A percentile compares a stretch with the other conserved stretches of the same genome.
Conservation (phyloP, 129 eudicot species). For the Saussurea involucrata region DNA sequence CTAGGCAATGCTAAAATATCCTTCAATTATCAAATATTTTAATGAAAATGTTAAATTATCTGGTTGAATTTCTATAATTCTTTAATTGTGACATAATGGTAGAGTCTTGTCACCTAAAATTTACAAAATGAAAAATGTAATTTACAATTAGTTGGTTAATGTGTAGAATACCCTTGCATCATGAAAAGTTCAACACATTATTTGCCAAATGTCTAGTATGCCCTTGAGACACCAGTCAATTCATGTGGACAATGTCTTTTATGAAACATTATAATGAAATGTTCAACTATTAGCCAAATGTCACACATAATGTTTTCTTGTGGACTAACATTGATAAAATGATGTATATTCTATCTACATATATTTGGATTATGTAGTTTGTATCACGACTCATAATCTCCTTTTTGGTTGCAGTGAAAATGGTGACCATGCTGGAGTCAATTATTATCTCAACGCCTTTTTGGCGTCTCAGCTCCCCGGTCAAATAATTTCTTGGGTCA, state of each 20-base stretch:
- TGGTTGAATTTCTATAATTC: background rate
- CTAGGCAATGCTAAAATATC: background rate
- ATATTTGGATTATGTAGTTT: background rate
- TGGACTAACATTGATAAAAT: background rate
- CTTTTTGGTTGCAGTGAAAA: constrained; percentile 34
- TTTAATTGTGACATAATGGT: background rate
- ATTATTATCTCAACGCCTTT: constrained; percentile 48
- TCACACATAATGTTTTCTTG: background rate
- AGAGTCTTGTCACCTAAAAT: background rate
- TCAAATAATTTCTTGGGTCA: constrained; percentile 44
- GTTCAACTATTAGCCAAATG: background rate
- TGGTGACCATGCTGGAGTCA: constrained; percentile 32
- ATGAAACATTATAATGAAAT: background rate
- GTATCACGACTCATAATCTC: constrained; percentile 4
- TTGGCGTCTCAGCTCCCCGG: constrained; percentile 39
- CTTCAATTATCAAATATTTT: background rate
- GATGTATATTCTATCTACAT: background rate
- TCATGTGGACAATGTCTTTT: background rate
- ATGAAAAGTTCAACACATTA: background rate
- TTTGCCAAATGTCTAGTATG: background rate
- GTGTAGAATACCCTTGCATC: background rate
- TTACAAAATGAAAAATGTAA: background rate
- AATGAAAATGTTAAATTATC: background rate
- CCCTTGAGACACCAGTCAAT: background rate
- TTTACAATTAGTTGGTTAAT: background rate